Evolutionary conservation across 495 filamentous ascomycete genomes (phyloP).

Genomic region (Xanthoparmelia taractica): DNA sequence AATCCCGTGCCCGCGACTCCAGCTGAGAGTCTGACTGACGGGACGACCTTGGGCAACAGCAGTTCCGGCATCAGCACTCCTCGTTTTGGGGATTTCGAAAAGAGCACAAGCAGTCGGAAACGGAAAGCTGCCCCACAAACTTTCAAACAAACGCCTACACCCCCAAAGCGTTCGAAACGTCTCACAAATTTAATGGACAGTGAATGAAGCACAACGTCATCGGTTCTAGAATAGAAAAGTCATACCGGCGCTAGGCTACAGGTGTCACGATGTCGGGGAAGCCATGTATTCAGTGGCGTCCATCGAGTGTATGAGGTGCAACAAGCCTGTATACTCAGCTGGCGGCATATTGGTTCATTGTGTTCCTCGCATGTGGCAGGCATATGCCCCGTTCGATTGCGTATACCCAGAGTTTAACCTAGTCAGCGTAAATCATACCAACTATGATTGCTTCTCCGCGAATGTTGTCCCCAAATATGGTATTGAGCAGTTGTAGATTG

Average conservation of each 20-base stretch:
- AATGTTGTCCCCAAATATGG: no score
- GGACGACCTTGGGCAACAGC: conserved; percentile 31
- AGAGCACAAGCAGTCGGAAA: conserved; percentile 14
- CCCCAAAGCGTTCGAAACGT: not conserved
- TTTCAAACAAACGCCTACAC: conserved; percentile 1
- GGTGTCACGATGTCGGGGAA: not conserved
- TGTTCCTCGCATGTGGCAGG: not conserved
- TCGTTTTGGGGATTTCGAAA: conserved; percentile 17
- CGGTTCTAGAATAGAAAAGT: not conserved
- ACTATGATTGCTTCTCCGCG: no score
- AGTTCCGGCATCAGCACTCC: conserved; percentile 32
- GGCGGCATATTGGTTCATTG: not conserved
- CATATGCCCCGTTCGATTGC: not conserved
- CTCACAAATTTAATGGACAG: not conserved
- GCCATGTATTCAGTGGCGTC: not conserved
- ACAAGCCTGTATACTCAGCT: not conserved
- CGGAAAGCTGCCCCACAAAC: conserved; percentile 17
- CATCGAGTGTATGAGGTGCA: not conserved
- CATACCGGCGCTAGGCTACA: not conserved
- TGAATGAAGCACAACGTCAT: not conserved
- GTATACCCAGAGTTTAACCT: not conserved
- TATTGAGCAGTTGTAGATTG: no score
- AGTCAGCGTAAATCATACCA: not conserved
- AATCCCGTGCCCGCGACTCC: conserved; percentile 20
- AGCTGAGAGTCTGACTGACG: conserved; percentile 34